Evolutionary conservation across 345 rosid species (phyloP).

Genomic region (Geranium rotundifolium): DNA sequence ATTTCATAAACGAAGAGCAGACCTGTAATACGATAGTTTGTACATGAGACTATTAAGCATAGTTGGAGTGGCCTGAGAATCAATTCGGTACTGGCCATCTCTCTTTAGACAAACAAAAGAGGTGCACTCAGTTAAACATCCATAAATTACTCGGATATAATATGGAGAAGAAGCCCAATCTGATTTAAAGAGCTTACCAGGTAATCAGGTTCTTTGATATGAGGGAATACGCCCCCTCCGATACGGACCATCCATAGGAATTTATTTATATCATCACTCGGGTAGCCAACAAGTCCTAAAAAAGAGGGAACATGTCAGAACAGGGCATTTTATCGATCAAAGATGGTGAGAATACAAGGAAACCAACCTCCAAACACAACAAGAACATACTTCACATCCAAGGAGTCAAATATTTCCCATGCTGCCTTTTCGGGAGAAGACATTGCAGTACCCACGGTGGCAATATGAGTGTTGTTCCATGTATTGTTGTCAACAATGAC

Average conservation of each 20-base stretch:
- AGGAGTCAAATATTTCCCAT: conserved; percentile 91
- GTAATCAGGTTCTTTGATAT: conserved; percentile 94
- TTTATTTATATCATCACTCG: conserved; percentile 96
- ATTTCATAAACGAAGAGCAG: background rate
- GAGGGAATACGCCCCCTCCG: conserved; percentile 98
- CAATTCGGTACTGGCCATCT: conserved; percentile 93
- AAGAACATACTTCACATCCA: conserved; percentile 97
- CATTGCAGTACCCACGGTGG: conserved; percentile 99
- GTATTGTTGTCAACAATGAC: conserved; percentile 98
- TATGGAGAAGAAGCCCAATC: background rate
- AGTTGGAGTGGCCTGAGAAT: conserved; percentile 88
- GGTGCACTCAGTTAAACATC: background rate
- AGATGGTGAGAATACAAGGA: conserved; percentile 10
- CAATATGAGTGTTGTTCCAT: conserved; percentile 99
- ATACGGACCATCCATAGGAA: conserved; percentile 99
- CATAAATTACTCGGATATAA: background rate
- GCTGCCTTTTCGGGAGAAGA: conserved; percentile 99
- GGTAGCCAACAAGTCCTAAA: conserved; percentile 92
- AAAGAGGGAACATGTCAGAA: conserved; percentile 22
- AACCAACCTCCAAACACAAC: conserved; percentile 94
- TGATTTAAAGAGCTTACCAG: conserved; percentile 32
- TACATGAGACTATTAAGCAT: conserved; percentile 95
- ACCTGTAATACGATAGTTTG: conserved; percentile 97
- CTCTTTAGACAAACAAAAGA: conserved; percentile 35
- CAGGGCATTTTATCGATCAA: background rate